Base-by-base conservation (phyloP, 495 filamentous ascomycete species). In the Cenococcum geophilum region DNA sequence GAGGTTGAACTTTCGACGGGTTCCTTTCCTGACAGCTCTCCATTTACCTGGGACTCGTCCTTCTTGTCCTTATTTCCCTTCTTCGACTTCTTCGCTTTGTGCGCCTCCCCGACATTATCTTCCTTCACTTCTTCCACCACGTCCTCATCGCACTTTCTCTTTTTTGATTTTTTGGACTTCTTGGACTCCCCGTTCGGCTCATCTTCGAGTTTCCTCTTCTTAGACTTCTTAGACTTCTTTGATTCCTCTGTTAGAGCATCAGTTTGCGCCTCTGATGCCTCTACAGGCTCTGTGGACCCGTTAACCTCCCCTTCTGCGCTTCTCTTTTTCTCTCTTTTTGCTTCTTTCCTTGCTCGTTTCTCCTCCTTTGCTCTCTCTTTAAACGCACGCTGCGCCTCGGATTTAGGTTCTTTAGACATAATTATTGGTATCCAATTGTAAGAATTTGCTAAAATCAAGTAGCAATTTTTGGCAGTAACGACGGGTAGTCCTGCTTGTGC, bases 161-260 rank as follows among this genome's bases (percentile, higher is more conserved):
- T 52, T 23, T 52, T 52, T 20, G 21, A 52, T 23, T 52, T 52
- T 52, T 52, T 52, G 22, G 49, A 56, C 53, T 56, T 56, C 16
- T 67, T 65, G 16, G 53, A 59, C 23, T 66, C 64, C 18, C 70
- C 64, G 18, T 61, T 58, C 5, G 61, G 34, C 21, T 63, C 57
- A 22, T 64, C 69, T 47, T 69, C 70, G 16, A 67, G 55, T 23
- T 64, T 65, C 43, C 68, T 58, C 14, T 68, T 71, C 11, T 54
- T 45, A n/a, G 69, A 68, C 58, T 42, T 65, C 40, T 60, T 64
- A 47, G 58, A 56, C 47, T 70, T 62, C 35, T 37, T 37, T 37
- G n/a, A n/a, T 25, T 37, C 53, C 14, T 37, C 34, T 21, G 53
- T 5, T 4, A 9, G 6, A 32, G 27, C 51, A 10, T 54, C 20